Percentiles rank a stretch among this genome's conserved stretches.
These are phyloP conservation scores for Coemansia sp. DNA, from an alignment of 192 early-diverging fungal genomes.

Conservation along the genomic window DNA sequence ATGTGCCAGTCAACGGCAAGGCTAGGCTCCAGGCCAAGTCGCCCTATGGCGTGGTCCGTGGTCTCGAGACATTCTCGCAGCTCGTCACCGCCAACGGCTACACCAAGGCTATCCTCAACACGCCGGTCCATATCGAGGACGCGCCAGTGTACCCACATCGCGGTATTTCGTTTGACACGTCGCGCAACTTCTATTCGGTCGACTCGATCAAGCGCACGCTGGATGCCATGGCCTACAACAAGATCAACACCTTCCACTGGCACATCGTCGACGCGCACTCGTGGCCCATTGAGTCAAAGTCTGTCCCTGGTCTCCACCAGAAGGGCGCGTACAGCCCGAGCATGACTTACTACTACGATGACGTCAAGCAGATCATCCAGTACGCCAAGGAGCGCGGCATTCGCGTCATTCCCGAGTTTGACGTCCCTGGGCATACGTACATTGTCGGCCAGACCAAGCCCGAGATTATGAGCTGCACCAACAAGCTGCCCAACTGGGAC, in stretches of 20 bases:
- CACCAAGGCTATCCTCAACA: constrained; percentile 54
- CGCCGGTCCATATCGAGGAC: constrained; percentile 61
- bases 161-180: constrained; percentile 65
- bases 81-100: constrained; percentile 55
- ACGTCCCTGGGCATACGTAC: constrained; percentile 77
- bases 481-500: constrained; percentile 60
- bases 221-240: constrained; percentile 67
- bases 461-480: constrained; percentile 60
- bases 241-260: constrained; percentile 82
- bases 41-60: constrained; percentile 66
- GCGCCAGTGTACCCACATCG: constrained; percentile 63
- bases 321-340: constrained; percentile 63
- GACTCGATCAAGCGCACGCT: constrained; percentile 57
- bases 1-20: constrained; percentile 54
- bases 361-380: constrained; percentile 64
- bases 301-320: constrained; percentile 56
- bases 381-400: constrained; percentile 77
- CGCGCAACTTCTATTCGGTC: constrained; percentile 65
- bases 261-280: constrained; percentile 70
- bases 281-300: constrained; percentile 65
- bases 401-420: constrained; percentile 86
- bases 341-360: constrained; percentile 66
- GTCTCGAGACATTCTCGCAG: constrained; percentile 71
- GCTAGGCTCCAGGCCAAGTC: constrained; percentile 60
- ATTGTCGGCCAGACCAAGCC: constrained; percentile 55